Evolutionary conservation across 1,284 basidiomycete species (phyloP).

Genomic region (Ganoderma meredithae): DNA sequence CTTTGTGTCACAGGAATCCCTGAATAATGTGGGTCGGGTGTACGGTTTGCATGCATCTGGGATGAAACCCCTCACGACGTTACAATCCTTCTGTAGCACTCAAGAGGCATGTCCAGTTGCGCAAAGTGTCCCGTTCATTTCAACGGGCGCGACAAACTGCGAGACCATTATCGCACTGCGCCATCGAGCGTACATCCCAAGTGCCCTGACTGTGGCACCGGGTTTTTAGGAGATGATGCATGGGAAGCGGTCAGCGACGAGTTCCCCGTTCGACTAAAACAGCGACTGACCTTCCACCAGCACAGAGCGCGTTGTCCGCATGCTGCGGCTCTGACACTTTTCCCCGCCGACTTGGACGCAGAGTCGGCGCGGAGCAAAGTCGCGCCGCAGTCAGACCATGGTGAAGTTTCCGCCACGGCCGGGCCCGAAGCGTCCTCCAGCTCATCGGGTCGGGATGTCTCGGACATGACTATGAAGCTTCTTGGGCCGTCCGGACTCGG

Average conservation of each 20-base stretch:
- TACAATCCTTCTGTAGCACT: neutral
- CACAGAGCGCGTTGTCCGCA: neutral
- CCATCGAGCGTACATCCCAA: conserved; percentile 11
- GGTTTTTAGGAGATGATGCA: conserved; percentile 3
- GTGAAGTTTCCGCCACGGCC: no score
- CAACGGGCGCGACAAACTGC: neutral
- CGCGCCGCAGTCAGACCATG: no score
- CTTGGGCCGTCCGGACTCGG: neutral
- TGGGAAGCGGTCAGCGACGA: conserved; percentile 8
- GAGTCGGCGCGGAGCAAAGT: neutral
- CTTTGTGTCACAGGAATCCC: neutral
- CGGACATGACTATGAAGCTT: neutral
- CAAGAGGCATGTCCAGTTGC: neutral
- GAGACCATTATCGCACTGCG: conserved; percentile 23
- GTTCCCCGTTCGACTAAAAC: neutral
- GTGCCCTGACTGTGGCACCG: conserved; percentile 9
- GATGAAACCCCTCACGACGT: neutral
- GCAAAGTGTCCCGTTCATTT: neutral
- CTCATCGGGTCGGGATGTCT: no score
- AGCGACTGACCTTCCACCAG: neutral
- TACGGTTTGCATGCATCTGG: neutral
- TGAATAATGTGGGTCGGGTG: neutral
- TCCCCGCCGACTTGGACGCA: no score
- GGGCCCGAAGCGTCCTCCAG: no score
- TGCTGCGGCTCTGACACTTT: neutral